Conservation (phyloP, 2,329 filamentous ascomycete genomes). For the Chalaropsis thielavioides region DNA sequence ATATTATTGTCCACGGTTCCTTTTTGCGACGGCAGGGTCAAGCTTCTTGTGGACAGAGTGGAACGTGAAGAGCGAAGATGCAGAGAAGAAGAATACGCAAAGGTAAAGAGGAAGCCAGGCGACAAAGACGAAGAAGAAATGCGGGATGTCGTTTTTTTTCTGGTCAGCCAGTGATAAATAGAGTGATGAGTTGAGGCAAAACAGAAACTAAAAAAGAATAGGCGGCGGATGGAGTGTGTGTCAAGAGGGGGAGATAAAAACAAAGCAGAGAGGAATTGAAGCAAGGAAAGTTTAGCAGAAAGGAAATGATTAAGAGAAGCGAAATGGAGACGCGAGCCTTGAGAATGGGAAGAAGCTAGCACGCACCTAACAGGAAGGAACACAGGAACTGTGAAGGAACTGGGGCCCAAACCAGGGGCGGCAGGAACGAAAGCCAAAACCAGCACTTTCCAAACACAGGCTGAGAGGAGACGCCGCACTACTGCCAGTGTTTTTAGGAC, state of each 20-base stretch:
- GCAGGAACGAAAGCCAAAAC: conserved; percentile 10
- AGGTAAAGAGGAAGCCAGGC: background rate
- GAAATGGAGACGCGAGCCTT: conserved; percentile 11
- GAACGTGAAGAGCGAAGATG: background rate
- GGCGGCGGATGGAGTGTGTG: background rate
- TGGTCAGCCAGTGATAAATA: conserved; percentile 16
- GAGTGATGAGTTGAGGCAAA: background rate
- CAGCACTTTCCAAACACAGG: conserved; percentile 2
- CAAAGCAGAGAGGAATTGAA: background rate
- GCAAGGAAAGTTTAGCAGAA: conserved; percentile 13
- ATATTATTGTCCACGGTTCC: background rate
- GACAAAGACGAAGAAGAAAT: conserved; percentile 3
- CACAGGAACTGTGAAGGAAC: background rate
- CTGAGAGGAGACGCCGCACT: background rate
- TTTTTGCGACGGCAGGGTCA: conserved; percentile 1
- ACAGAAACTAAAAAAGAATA: background rate
- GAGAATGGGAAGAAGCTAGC: background rate
- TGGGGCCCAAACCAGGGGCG: conserved; percentile 13
- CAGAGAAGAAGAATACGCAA: background rate
- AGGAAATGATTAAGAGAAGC: conserved; percentile 17
- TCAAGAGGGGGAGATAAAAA: background rate
- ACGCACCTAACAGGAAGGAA: background rate
- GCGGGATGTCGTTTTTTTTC: background rate
- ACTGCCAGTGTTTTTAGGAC: background rate
- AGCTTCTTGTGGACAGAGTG: background rate